Evolutionary conservation across 2,329 filamentous ascomycete genomes (phyloP).

Genomic region (Penicillium italicum): DNA sequence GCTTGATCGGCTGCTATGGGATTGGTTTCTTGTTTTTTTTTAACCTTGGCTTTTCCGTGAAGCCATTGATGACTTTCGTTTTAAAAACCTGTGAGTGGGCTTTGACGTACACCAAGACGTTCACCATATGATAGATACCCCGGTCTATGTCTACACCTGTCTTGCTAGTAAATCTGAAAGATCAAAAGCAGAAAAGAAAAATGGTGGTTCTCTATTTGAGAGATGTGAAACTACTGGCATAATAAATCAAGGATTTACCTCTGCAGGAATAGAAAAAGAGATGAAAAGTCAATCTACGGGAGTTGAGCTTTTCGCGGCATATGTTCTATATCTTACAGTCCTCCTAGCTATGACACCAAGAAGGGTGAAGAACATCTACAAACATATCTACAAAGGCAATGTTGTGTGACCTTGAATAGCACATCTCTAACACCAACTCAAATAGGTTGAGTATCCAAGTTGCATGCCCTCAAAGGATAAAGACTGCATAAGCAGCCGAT

Average conservation of each 20-base stretch:
- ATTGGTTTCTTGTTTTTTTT: not conserved
- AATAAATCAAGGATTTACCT: not conserved
- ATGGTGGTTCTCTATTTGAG: not conserved
- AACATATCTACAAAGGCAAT: not conserved
- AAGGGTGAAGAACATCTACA: not conserved
- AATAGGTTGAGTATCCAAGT: not conserved
- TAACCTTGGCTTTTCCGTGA: not conserved
- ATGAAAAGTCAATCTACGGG: not conserved
- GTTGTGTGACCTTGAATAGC: not conserved
- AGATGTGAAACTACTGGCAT: not conserved
- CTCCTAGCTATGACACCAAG: not conserved
- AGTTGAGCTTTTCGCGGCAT: not conserved
- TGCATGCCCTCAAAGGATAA: not conserved
- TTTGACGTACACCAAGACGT: not conserved
- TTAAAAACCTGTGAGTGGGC: not conserved
- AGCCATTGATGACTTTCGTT: not conserved
- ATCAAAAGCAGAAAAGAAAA: not conserved
- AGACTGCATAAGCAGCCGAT: not conserved
- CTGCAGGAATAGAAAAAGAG: too few relatives aligned
- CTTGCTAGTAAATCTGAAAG: not conserved
- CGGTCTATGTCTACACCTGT: not conserved
- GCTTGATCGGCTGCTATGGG: not conserved
- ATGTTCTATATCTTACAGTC: too few relatives aligned
- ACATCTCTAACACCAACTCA: not conserved
- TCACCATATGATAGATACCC: slow-evolving; percentile 4